Percentiles rank a stretch among this genome's conserved stretches.
These are phyloP conservation scores for Isatis tinctoria DNA, from an alignment of 345 rosid genomes.

Conservation along the genomic window DNA sequence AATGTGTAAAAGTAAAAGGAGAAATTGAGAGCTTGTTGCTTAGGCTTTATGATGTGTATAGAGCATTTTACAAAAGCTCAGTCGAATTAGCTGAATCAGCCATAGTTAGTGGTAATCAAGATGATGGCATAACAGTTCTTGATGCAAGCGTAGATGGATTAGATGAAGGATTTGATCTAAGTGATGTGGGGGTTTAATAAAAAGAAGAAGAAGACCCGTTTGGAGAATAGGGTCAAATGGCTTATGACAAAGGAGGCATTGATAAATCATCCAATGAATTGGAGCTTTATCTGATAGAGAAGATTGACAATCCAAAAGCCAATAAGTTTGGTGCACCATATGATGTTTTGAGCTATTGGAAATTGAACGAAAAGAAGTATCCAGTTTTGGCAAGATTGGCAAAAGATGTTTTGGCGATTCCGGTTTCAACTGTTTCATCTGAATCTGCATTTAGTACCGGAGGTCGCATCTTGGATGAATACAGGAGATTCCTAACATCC, in stretches of 20 bases:
- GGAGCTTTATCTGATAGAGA: neutral
- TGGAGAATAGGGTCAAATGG: no score
- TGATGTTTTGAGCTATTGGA: neutral
- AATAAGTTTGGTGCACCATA: no score
- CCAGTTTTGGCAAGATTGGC: neutral
- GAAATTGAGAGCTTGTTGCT: neutral
- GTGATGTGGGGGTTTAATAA: neutral
- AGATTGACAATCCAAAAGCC: no score
- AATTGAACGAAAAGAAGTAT: no score
- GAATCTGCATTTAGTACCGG: neutral
- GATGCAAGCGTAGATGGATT: neutral
- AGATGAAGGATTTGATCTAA: neutral
- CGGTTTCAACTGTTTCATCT: neutral
- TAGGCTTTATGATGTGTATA: no score
- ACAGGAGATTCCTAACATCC: neutral
- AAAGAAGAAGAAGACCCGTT: no score
- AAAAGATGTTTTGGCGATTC: neutral
- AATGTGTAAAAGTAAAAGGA: neutral
- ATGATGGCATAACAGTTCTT: neutral
- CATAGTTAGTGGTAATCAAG: neutral
- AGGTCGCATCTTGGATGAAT: neutral
- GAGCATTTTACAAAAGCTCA: neutral
- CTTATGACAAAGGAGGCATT: neutral
- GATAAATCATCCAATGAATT: neutral
- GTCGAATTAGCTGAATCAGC: neutral